A percentile compares a stretch with the other conserved stretches of the same genome.
Conservation (phyloP, 129 eudicot genomes). For the Artemisia tridentata region DNA sequence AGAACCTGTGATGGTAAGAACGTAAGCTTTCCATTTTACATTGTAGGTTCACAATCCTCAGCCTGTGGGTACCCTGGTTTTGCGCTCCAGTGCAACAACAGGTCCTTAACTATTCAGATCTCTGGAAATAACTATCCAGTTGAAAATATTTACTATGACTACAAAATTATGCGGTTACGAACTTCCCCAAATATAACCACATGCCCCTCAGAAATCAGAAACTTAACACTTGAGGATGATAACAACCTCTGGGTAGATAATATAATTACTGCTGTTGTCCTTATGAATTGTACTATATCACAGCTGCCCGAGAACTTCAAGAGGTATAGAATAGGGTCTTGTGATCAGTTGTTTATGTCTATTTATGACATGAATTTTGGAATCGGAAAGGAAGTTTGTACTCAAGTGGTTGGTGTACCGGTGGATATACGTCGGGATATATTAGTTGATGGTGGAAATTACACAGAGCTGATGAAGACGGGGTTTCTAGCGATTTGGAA, state of each 20-base stretch:
- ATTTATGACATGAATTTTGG: too few relatives aligned
- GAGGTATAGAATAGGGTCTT: not conserved
- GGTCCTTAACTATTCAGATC: not conserved
- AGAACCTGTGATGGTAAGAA: not conserved
- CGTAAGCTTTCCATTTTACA: not conserved
- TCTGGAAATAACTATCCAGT: not conserved
- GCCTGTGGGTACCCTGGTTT: not conserved
- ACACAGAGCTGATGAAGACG: not conserved
- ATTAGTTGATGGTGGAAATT: not conserved
- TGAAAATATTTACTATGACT: not conserved
- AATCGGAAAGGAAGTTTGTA: too few relatives aligned
- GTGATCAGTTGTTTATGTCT: not conserved
- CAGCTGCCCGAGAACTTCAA: not conserved
- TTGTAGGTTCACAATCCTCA: not conserved
- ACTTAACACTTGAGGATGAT: not conserved
- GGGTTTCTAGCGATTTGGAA: not conserved
- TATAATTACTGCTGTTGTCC: not conserved
- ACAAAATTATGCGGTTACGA: not conserved
- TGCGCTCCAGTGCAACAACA: not conserved
- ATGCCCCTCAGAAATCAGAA: not conserved
- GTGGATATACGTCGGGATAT: too few relatives aligned
- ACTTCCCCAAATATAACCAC: not conserved
- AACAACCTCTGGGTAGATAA: too few relatives aligned
- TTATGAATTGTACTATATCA: not conserved
- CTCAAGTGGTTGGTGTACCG: too few relatives aligned